Conservation (phyloP, 2,329 filamentous ascomycete species). For the Volutella citrinella region DNA sequence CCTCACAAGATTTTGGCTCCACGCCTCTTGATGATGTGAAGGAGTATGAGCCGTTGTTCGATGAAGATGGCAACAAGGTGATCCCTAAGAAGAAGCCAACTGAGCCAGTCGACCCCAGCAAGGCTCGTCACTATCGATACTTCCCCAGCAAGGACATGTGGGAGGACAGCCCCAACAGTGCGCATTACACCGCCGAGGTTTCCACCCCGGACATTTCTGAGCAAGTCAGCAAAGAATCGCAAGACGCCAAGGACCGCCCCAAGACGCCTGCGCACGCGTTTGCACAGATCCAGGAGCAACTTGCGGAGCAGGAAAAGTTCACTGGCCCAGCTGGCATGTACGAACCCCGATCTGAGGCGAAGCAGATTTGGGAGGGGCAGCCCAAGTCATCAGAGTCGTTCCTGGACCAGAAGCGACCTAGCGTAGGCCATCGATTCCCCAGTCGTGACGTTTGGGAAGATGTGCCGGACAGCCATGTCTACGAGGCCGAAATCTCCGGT, state of each 20-base stretch:
- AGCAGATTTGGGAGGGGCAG: conserved; percentile 43
- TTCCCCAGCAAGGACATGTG: conserved; percentile 97
- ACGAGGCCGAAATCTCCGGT: conserved; percentile 68
- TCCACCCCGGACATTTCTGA: conserved; percentile 64
- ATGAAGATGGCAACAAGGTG: conserved; percentile 65
- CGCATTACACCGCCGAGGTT: conserved; percentile 76
- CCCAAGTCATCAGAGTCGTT: conserved; percentile 39
- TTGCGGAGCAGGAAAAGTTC: conserved; percentile 54
- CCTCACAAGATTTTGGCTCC: conserved; percentile 48
- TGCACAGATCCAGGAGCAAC: conserved; percentile 62
- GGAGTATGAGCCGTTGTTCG: conserved; percentile 93
- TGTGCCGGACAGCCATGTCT: conserved; percentile 75
- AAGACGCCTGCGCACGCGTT: conserved; percentile 63
- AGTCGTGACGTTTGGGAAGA: conserved; percentile 96
- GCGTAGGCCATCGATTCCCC: conserved; percentile 71
- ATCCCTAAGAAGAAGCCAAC: conserved; percentile 35
- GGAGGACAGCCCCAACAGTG: conserved; percentile 91
- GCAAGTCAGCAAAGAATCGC: conserved; percentile 36
- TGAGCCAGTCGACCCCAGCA: conserved; percentile 41
- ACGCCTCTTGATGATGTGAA: conserved; percentile 83
- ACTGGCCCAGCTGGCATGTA: conserved; percentile 27
- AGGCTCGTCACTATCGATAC: conserved; percentile 59
- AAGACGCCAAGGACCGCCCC: conserved; percentile 31
- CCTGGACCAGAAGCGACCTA: conserved; percentile 53
- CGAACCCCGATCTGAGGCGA: conserved; percentile 28